These are phyloP conservation scores for Trichoderma reesei DNA, from an alignment of 495 filamentous ascomycete species.

Conservation along the genomic window DNA sequence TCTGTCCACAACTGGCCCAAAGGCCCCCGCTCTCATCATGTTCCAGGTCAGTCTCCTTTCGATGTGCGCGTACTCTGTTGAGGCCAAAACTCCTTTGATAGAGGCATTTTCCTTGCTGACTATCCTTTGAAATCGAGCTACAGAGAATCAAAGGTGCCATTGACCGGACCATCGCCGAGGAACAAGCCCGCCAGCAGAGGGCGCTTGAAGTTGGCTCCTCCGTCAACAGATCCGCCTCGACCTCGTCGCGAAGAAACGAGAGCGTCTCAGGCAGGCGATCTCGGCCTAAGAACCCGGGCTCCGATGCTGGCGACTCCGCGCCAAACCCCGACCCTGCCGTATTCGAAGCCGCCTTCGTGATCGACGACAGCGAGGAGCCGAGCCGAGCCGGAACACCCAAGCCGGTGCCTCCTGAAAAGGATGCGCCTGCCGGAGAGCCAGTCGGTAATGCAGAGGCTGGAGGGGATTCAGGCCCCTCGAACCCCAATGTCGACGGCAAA, in stretches of 20 bases:
- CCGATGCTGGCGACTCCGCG: slow-evolving; percentile 36
- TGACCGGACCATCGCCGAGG: slow-evolving; percentile 77
- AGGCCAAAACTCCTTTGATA: background rate
- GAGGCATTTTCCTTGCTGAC: background rate
- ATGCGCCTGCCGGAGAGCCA: slow-evolving; percentile 20
- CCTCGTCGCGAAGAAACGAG: slow-evolving; percentile 29
- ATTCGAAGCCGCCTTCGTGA: slow-evolving; percentile 72
- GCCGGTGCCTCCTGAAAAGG: slow-evolving; percentile 22
- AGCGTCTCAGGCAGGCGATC: slow-evolving; percentile 28
- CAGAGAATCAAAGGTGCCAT: slow-evolving; percentile 81
- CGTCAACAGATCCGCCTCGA: slow-evolving; percentile 31
- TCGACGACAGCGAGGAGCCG: slow-evolving; percentile 58
- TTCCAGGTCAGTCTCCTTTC: background rate
- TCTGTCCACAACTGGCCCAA: background rate
- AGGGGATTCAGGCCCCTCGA: slow-evolving; percentile 12
- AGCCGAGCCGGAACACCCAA: slow-evolving; percentile 47
- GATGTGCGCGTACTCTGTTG: background rate
- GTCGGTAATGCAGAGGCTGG: slow-evolving; percentile 21
- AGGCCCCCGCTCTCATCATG: background rate
- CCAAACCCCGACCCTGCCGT: slow-evolving; percentile 65
- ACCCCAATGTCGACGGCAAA: background rate
- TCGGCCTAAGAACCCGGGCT: slow-evolving; percentile 40
- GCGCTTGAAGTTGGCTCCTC: slow-evolving; percentile 21
- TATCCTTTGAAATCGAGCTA: background rate
- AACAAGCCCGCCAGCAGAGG: slow-evolving; percentile 64